These are phyloP conservation scores for Rhodotorula sp. DNA, from an alignment of 1,284 basidiomycete species.

Conservation along the genomic window DNA sequence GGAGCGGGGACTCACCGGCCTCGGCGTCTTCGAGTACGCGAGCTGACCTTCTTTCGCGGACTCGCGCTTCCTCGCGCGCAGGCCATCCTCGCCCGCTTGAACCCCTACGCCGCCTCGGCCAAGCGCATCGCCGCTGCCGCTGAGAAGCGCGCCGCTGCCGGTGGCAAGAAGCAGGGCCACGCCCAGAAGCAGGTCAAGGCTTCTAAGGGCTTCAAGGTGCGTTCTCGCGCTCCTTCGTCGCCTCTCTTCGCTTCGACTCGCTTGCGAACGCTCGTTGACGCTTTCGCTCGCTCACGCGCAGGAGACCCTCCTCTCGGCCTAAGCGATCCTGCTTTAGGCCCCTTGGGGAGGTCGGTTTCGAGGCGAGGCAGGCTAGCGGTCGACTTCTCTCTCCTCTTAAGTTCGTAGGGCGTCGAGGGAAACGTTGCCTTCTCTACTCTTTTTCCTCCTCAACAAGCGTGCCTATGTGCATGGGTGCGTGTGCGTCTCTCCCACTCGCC, in stretches of 20 bases:
- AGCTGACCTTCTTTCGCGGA: constrained; percentile 50
- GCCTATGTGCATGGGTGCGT: background rate
- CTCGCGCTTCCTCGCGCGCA: constrained; percentile 82
- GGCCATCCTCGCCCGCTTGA: constrained; percentile 94
- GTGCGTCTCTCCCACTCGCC: background rate
- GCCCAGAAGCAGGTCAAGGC: constrained; percentile 28
- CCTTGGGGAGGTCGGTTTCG: background rate
- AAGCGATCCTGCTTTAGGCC: background rate
- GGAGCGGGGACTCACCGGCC: too few relatives aligned
- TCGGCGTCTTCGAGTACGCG: too few relatives aligned
- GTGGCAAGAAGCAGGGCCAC: constrained; percentile 15
- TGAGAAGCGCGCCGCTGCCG: constrained; percentile 23
- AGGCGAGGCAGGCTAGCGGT: background rate
- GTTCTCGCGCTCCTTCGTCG: background rate
- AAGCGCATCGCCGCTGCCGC: constrained; percentile 22
- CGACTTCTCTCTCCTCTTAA: too few relatives aligned
- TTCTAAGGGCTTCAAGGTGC: constrained; percentile 24
- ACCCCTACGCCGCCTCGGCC: constrained; percentile 76
- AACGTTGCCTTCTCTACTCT: background rate
- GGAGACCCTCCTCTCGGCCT: constrained; percentile 35
- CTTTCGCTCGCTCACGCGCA: background rate
- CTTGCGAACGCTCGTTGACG: background rate
- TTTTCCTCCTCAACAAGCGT: background rate
- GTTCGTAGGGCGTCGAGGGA: background rate
- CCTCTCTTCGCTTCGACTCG: background rate